phyloP scores from a whole-genome alignment of 306 rosid species.

The Castanospermum australe region DNA sequence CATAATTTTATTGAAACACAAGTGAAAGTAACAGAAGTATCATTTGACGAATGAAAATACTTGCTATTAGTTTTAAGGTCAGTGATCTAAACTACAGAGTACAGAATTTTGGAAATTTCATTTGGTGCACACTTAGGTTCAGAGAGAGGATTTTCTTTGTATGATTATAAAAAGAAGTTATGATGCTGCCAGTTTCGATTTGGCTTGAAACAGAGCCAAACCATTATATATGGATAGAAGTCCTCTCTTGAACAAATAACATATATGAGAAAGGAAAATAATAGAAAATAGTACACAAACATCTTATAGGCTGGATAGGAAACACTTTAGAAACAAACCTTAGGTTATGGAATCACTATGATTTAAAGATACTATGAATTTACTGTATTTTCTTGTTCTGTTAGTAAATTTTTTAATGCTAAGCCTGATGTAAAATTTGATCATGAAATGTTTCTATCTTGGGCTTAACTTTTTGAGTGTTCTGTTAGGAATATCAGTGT shows the following conservation, averaged over 20 bases:
- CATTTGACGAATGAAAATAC: too few species aligned
- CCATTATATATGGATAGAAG: not conserved
- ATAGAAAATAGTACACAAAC: not conserved
- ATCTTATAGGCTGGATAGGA: not conserved
- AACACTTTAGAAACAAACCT: not conserved
- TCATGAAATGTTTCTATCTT: not conserved
- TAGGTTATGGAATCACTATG: not conserved
- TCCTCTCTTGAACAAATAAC: not conserved
- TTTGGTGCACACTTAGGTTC: not conserved
- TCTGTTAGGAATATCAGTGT: not conserved
- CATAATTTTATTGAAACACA: too few species aligned
- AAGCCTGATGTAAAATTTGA: not conserved
- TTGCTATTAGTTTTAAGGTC: too few species aligned
- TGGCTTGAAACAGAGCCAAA: not conserved
- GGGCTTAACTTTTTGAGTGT: not conserved
- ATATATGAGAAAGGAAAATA: not conserved
- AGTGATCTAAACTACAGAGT: not conserved
- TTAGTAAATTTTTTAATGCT: not conserved
- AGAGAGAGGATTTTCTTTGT: not conserved
- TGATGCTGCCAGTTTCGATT: not conserved
- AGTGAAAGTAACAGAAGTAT: too few species aligned
- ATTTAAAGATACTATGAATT: not conserved
- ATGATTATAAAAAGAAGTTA: not conserved
- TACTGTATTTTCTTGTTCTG: not conserved
- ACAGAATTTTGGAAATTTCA: not conserved